These are phyloP conservation scores for Chytriomyces hyalinus DNA, from an alignment of 192 early-diverging fungal species.

Conservation along the genomic window DNA sequence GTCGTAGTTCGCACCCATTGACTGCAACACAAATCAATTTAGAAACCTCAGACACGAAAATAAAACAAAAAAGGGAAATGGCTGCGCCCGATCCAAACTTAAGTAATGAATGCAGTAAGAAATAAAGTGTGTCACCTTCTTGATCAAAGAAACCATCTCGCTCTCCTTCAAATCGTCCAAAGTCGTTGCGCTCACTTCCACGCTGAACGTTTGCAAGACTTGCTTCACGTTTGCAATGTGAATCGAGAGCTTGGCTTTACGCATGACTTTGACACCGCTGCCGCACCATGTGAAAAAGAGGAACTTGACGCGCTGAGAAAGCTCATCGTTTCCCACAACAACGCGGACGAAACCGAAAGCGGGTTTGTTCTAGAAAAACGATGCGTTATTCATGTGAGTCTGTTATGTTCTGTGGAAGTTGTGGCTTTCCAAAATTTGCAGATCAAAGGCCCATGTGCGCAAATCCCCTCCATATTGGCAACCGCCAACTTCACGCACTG, in stretches of 20 bases:
- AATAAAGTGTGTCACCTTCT: conserved; percentile 55
- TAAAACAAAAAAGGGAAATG: background rate
- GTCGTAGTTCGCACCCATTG: conserved; percentile 56
- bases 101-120: too few species aligned
- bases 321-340: conserved; percentile 65
- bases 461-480: too few species aligned
- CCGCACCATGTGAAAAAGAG: conserved; percentile 50
- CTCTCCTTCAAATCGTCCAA: conserved; percentile 68
- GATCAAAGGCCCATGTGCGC: too few species aligned
- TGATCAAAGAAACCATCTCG: conserved; percentile 64
- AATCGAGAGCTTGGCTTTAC: conserved; percentile 76
- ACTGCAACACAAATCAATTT: background rate
- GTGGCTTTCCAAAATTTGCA: background rate
- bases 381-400: background rate
- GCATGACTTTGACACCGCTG: conserved; percentile 62
- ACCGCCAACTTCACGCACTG: too few species aligned
- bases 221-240: conserved; percentile 82
- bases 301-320: conserved; percentile 53
- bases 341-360: conserved; percentile 81
- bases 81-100: too few species aligned
- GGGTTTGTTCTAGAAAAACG: conserved; percentile 56
- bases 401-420: background rate
- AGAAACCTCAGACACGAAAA: background rate
- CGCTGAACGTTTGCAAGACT: conserved; percentile 68
- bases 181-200: conserved; percentile 71